Evolutionary conservation across 108 stramenopile species (phyloP).

Genomic region (Cylindrotheca fusiformis): DNA sequence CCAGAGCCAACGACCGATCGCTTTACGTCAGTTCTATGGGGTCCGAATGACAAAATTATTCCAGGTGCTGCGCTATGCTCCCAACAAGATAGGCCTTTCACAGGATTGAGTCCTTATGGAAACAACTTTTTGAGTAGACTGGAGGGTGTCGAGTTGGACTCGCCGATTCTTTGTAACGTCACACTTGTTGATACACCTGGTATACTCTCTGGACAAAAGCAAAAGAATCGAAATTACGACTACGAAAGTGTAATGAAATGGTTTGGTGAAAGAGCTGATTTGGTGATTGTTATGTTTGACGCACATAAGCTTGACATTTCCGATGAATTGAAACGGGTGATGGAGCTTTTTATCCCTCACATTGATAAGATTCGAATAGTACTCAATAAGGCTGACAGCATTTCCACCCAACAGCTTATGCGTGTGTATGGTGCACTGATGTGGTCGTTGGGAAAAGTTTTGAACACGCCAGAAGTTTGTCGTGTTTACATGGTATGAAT

Average conservation of each 20-base stretch:
- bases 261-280: conserved; percentile 98
- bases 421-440: conserved; percentile 96
- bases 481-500: conserved; percentile 89
- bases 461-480: conserved; percentile 97
- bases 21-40: conserved; percentile 75
- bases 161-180: conserved; percentile 84
- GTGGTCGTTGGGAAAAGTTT: conserved; percentile 95
- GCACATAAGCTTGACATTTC: conserved; percentile 97
- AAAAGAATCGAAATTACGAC: conserved; percentile 91
- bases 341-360: conserved; percentile 85
- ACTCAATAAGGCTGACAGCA: conserved; percentile 94
- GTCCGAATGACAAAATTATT: conserved; percentile 77
- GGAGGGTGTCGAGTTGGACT: conserved; percentile 84
- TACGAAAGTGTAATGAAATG: conserved; percentile 94
- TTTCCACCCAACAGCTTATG: conserved; percentile 86
- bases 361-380: conserved; percentile 93
- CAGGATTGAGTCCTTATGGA: conserved; percentile 94
- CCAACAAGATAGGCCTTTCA: conserved; percentile 90
- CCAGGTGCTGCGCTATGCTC: conserved; percentile 94
- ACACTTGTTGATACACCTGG: conserved; percentile 99
- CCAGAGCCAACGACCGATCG: conserved; percentile 97
- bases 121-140: conserved; percentile 94
- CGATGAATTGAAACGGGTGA: conserved; percentile 90
- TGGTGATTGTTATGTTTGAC: conserved; percentile 98
- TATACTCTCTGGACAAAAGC: conserved; percentile 97